Base-by-base conservation (phyloP, 1,284 basidiomycete species). In the Melanopsichium pennsylvanicum region DNA sequence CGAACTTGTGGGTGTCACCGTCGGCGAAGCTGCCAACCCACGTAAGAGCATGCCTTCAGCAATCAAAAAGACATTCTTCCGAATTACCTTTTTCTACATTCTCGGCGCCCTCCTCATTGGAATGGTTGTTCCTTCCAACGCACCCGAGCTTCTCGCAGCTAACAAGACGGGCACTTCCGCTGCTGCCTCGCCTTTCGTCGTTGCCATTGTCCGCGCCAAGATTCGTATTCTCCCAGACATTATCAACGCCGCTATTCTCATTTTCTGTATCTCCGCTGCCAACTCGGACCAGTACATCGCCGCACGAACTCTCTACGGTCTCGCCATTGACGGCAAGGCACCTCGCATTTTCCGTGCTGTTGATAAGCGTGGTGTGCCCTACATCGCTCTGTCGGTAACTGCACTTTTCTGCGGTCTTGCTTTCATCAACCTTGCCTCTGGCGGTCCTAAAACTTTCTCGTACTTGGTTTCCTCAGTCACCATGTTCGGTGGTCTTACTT, bases 111-210 rank as follows among this genome's bases (percentile, higher is more conserved):
- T 88, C 33, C 56, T 76, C 10, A 59, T 78, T 18, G 76, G 75
- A 8, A 68, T 78, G 39, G 62, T 74, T 15, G 78, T 81, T 6
- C 67, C 72, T 2, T 50, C 48, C 31, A 72, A 75, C 42, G 56
- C 58, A 11, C 67, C 70, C 6, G 44, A 50, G 9, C 50, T 75
- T 13, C 44, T 70, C 0, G 31, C 47, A 3, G 66, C 73, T 23
- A 63, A 56, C 44, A 55, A 57, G 42, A 42, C 35, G 11, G 51
- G 56, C 4, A 66, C 63, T 15, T 62, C 66, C 10, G 73, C 72
- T 1, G 59, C 88, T 13, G 89, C 90, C 4, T 90, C 88, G 41
- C 90, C 90, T 0, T 91, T 91, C 78, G 88, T 91, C 41, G 88
- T 91, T 13, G 86, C 83, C 16, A 83, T 83, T 59, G 50, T 86